Conservation (phyloP, 306 rosid species). For the Casuarina glauca region DNA sequence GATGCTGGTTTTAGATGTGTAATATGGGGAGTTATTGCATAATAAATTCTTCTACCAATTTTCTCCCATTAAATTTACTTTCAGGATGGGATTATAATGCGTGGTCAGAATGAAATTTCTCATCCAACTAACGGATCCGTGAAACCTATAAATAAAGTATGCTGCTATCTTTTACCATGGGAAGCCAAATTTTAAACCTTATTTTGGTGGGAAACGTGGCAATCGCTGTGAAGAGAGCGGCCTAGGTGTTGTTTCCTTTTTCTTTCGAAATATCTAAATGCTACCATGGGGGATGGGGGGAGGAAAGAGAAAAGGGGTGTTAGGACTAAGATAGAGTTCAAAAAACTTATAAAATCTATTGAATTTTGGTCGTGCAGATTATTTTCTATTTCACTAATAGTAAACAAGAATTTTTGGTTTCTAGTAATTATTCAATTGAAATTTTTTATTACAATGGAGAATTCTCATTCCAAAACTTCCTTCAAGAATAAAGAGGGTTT, state of each 20-base stretch:
- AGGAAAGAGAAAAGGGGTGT: not conserved
- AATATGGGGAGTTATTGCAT: not conserved
- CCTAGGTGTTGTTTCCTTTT: not conserved
- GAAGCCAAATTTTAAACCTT: constrained; percentile 7
- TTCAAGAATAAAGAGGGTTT: constrained; percentile 88
- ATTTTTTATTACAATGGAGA: constrained; percentile 16
- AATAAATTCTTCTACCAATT: not conserved
- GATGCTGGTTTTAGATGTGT: not conserved
- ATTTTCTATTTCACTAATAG: not conserved
- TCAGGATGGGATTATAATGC: constrained; percentile 78
- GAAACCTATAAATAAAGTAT: constrained; percentile 74
- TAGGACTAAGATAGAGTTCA: not conserved
- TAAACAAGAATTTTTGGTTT: not conserved
- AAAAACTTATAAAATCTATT: not conserved
- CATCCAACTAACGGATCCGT: constrained; percentile 72
- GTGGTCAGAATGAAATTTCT: constrained; percentile 97
- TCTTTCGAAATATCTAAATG: not conserved
- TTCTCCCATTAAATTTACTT: constrained; percentile 10
- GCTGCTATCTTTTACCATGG: constrained; percentile 13
- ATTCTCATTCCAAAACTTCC: constrained; percentile 64
- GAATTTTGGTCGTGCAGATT: not conserved
- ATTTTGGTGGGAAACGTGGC: not conserved
- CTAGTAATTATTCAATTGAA: not conserved
- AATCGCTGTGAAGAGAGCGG: not conserved
- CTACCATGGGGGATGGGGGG: no score